Base-by-base conservation (phyloP, 305 asterid species). In the Rubia tinctorum region DNA sequence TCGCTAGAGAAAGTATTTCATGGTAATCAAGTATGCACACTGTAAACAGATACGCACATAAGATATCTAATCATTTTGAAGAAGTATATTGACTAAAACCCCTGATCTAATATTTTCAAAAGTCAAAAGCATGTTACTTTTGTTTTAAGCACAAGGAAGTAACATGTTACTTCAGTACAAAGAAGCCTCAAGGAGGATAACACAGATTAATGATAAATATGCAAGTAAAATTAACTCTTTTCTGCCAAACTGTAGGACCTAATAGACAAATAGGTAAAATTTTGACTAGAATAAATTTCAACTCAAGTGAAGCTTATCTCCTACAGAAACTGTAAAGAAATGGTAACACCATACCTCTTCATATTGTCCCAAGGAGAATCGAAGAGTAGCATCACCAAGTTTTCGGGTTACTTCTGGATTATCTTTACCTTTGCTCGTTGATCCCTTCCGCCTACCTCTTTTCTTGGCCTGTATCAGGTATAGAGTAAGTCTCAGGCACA, bases 381-480 rank as follows among this genome's bases (percentile, higher is more conserved):
- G 89, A 69, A 90, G 93, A 45, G 91, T 89, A 51, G 97, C 97
- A 68, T 89, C 93, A 73, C 97, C 97, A 81, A 90, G 93, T 80
- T 86, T 90, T 79, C 82, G 81, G 44, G 86, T 79, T 74, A 88
- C 84, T 71, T 89, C 95, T 59, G 98, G 84, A 71, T 80, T 82
- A 66, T 45, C 80, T 82, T 87, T 82, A 68, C 44, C 78, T 82
- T 88, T 92, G 49, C 74, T 88, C 80, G 66, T 87, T 76, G 93
- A 82, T 73, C 97, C 97, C 84, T 84, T 92, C 69, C 81, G 83
- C 76, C 96, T 81, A 43, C 98, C 98, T 71, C 82, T 84, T 75
- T 72, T 75, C 79, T 84, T 88, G 71, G 72, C 55, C 96, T 89
- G 80, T 56, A 78, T 70, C 53, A 69, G 73, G 68, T 34, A 68